Conservation (phyloP, 2,329 filamentous ascomycete genomes). For the Tolypocladium inflatum region DNA sequence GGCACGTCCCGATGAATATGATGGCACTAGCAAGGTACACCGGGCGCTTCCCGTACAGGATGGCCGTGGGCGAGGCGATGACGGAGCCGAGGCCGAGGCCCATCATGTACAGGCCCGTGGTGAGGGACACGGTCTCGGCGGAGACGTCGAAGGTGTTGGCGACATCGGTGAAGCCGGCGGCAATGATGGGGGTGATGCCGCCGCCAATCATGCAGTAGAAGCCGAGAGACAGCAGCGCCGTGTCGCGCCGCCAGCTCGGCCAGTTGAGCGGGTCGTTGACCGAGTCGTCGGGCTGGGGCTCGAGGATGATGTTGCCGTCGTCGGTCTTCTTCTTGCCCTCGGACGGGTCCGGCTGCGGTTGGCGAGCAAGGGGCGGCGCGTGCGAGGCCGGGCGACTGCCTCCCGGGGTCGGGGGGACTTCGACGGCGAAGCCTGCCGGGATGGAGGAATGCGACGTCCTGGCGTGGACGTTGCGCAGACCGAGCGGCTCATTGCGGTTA, state of each 20-base stretch:
- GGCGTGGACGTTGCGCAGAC: conserved; percentile 36
- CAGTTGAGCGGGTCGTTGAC: conserved; percentile 90
- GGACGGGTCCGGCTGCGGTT: conserved; percentile 8
- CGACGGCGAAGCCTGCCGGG: conserved; percentile 33
- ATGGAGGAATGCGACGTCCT: conserved; percentile 50
- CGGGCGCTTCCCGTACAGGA: conserved; percentile 81
- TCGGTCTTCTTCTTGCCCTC: conserved; percentile 62
- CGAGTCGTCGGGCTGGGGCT: conserved; percentile 87
- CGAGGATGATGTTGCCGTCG: conserved; percentile 76
- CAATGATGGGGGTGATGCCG: conserved; percentile 82
- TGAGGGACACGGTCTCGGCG: conserved; percentile 68
- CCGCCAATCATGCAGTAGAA: conserved; percentile 92
- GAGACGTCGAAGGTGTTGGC: conserved; percentile 55
- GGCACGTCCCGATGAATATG: conserved; percentile 64
- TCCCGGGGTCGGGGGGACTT: conserved; percentile 19
- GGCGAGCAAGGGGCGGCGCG: conserved; percentile 3
- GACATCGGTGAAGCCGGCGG: conserved; percentile 81
- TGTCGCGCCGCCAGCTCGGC: conserved; percentile 71
- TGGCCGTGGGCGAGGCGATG: conserved; percentile 80
- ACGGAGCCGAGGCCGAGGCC: conserved; percentile 80
- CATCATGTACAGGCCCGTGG: conserved; percentile 90
- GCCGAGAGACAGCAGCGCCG: conserved; percentile 70
- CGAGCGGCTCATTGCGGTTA: conserved; percentile 9
- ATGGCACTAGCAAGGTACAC: conserved; percentile 74
- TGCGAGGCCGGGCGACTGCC: conserved; percentile 9